Percentiles rank a stretch among this genome's conserved stretches.
Conservation (phyloP, 495 filamentous ascomycete species). For the Ascobolus immersus region DNA sequence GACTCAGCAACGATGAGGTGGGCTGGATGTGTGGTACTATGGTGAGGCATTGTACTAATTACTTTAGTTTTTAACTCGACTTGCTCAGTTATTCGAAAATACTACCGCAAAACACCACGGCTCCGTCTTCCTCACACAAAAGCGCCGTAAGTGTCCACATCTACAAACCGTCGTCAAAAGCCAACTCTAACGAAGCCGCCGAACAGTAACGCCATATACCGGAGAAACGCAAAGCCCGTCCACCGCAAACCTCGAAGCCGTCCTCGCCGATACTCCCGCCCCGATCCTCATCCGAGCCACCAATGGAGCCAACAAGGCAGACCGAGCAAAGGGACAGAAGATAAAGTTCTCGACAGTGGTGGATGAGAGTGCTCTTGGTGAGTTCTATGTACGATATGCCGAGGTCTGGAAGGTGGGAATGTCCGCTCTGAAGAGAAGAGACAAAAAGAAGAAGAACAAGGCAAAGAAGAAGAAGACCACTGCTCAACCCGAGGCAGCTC, state of each 20-base stretch:
- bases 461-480: constrained; percentile 40
- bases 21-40: too few relatives aligned
- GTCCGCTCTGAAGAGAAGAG: constrained; percentile 66
- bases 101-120: constrained; percentile 45
- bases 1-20: constrained; percentile 55
- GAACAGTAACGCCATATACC: constrained; percentile 8
- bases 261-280: constrained; percentile 26
- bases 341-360: constrained; percentile 72
- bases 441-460: constrained; percentile 61
- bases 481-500: background rate
- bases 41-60: too few relatives aligned
- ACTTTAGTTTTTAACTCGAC: constrained; percentile 59
- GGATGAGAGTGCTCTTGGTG: constrained; percentile 42
- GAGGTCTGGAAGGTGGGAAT: constrained; percentile 78
- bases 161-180: constrained; percentile 13
- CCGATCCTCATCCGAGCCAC: constrained; percentile 66
- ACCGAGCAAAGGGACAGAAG: constrained; percentile 25
- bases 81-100: constrained; percentile 45
- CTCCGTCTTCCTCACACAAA: constrained; percentile 65
- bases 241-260: constrained; percentile 29
- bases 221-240: constrained; percentile 13
- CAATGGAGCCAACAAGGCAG: constrained; percentile 35
- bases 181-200: constrained; percentile 6
- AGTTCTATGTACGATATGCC: constrained; percentile 67
- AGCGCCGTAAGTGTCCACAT: constrained; percentile 30